These are phyloP conservation scores for Leccinum subtestaceum DNA, from an alignment of 768 basidiomycete species.

Conservation along the genomic window DNA sequence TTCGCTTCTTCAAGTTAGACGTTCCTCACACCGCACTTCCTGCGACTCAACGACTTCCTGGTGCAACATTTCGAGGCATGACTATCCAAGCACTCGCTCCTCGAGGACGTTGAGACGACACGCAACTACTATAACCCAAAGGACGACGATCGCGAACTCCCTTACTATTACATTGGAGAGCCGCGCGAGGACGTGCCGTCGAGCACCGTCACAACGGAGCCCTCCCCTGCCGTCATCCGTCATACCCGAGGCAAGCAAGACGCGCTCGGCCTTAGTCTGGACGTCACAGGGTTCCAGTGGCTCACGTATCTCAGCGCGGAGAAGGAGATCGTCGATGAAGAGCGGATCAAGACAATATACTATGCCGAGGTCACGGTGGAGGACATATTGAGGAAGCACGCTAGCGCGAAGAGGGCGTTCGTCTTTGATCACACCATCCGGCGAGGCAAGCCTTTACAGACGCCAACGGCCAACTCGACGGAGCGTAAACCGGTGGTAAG, in stretches of 20 bases:
- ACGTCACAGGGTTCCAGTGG: constrained; percentile 41
- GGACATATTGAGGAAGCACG: constrained; percentile 37
- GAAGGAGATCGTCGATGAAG: constrained; percentile 37
- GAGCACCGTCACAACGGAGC: constrained; percentile 24
- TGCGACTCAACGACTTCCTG: background rate
- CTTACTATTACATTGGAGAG: constrained; percentile 29
- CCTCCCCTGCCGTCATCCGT: constrained; percentile 17
- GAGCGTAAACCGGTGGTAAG: constrained; percentile 31
- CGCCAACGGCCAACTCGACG: background rate
- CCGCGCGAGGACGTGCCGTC: constrained; percentile 24
- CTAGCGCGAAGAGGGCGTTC: constrained; percentile 35
- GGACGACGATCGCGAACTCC: constrained; percentile 19
- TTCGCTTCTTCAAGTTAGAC: no score
- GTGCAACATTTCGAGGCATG: constrained; percentile 6
- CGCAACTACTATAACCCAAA: constrained; percentile 35
- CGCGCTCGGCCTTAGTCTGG: constrained; percentile 27
- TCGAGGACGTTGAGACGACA: constrained; percentile 33
- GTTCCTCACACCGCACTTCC: no score
- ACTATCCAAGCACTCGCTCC: constrained; percentile 24
- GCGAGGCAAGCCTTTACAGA: constrained; percentile 1
- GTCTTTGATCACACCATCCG: constrained; percentile 44
- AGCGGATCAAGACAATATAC: constrained; percentile 33
- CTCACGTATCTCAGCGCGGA: constrained; percentile 30
- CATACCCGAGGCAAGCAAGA: constrained; percentile 31
- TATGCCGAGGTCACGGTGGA: constrained; percentile 36